Percentiles rank a stretch among this genome's conserved stretches.
phyloP scores from a whole-genome alignment of 2,329 filamentous ascomycete species.

The Aureobasidium subglaciale region DNA sequence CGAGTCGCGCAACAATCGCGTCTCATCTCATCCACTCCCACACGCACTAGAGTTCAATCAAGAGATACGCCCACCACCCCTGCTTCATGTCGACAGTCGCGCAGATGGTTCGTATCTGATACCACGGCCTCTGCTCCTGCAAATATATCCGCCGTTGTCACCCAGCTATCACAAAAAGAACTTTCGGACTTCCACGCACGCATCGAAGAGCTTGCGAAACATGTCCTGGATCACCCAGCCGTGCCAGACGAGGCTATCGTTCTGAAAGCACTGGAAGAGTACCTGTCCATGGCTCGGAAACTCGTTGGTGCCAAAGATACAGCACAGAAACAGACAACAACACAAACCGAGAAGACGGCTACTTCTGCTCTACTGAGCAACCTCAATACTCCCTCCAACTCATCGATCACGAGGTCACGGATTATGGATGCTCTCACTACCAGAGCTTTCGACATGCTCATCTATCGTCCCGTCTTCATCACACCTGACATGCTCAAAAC shows the following conservation, averaged over 20 bases:
- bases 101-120: neutral
- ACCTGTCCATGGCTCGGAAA: constrained; percentile 10
- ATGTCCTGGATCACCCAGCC: constrained; percentile 12
- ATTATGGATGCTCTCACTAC: constrained; percentile 41
- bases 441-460: constrained; percentile 62
- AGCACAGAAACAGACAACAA: constrained; percentile 4
- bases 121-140: neutral
- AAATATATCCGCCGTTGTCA: neutral
- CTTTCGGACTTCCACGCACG: constrained; percentile 12
- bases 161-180: neutral
- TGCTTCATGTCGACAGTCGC: neutral
- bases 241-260: constrained; percentile 17
- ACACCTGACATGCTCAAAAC: constrained; percentile 61
- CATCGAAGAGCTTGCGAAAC: constrained; percentile 3
- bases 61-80: neutral
- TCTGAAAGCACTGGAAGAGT: constrained; percentile 9
- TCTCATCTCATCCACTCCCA: neutral
- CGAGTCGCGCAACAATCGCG: neutral
- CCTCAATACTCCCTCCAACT: constrained; percentile 31
- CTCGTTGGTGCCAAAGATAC: constrained; percentile 29
- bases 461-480: constrained; percentile 72
- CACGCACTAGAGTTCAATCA: neutral
- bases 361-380: constrained; percentile 49
- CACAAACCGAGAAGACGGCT: constrained; percentile 31
- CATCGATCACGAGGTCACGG: constrained; percentile 30